Percentiles rank a stretch among this genome's conserved stretches.
These are phyloP conservation scores for Cyphellophora attinorum DNA, from an alignment of 2,329 filamentous ascomycete genomes.

Conservation along the genomic window DNA sequence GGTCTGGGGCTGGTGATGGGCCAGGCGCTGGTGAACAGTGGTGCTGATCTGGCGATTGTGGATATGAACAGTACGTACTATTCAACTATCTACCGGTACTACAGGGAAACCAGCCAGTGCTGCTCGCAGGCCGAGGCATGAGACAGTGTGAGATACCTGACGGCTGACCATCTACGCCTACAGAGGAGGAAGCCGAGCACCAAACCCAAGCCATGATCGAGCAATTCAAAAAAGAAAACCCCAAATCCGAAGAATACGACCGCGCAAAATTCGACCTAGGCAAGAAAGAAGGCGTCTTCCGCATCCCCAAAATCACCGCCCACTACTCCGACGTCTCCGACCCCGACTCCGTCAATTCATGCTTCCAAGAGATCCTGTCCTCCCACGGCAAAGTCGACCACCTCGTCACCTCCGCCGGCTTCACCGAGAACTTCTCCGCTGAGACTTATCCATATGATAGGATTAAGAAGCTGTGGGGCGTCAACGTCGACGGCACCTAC, in stretches of 20 bases:
- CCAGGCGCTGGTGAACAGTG: slow-evolving; percentile 79
- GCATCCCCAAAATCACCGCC: slow-evolving; percentile 72
- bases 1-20: slow-evolving; percentile 88
- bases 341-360: slow-evolving; percentile 65
- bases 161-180: no score
- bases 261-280: slow-evolving; percentile 8
- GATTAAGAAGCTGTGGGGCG: slow-evolving; percentile 85
- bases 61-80: slow-evolving; percentile 69
- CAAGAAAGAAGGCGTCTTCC: slow-evolving; percentile 24
- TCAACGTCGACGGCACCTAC: slow-evolving; percentile 63
- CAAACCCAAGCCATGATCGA: slow-evolving; percentile 66
- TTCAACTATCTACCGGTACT: background rate
- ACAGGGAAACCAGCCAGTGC: background rate
- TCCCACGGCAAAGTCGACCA: slow-evolving; percentile 78
- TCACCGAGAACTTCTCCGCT: slow-evolving; percentile 92
- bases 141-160: no score
- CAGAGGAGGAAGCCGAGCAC: slow-evolving; percentile 73
- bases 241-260: slow-evolving; percentile 30
- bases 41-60: slow-evolving; percentile 81
- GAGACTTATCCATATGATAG: slow-evolving; percentile 84
- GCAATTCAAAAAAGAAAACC: slow-evolving; percentile 70
- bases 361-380: slow-evolving; percentile 59
- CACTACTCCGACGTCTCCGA: slow-evolving; percentile 84
- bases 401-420: slow-evolving; percentile 90
- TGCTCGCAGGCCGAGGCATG: no score